A percentile compares a stretch with the other conserved stretches of the same genome.
Evolutionary conservation across 192 early-diverging fungal species (phyloP).

Genomic region (Powellomyces hirtus): DNA sequence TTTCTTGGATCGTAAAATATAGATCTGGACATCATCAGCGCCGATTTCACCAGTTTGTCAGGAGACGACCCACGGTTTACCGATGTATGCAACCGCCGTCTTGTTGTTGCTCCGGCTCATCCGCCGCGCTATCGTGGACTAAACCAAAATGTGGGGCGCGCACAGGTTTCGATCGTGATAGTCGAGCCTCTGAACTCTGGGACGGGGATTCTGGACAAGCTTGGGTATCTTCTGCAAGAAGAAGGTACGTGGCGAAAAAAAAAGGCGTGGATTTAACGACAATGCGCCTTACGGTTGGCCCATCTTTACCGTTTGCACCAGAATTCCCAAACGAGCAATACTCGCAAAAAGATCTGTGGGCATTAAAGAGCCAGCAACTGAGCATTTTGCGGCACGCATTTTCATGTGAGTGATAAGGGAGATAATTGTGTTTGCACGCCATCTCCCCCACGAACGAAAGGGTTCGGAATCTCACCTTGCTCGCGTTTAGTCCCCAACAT

Average conservation of each 20-base stretch:
- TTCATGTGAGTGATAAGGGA: slow-evolving; percentile 20
- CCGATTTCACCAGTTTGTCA: slow-evolving; percentile 6
- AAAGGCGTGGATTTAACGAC: slow-evolving; percentile 34
- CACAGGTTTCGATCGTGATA: slow-evolving; percentile 54
- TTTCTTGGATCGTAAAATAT: slow-evolving; percentile 15
- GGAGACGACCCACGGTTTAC: slow-evolving; percentile 41
- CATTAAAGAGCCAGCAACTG: slow-evolving; percentile 57
- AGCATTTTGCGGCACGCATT: slow-evolving; percentile 74
- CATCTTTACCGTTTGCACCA: too few species aligned
- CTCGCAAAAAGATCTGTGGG: slow-evolving; percentile 46
- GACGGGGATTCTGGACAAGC: slow-evolving; percentile 80
- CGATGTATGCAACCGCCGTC: too few species aligned
- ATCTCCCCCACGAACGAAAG: not conserved
- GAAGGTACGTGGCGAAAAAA: too few species aligned
- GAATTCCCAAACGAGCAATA: slow-evolving; percentile 68
- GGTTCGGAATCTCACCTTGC: not conserved
- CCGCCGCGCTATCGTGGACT: not conserved
- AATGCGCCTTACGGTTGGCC: too few species aligned
- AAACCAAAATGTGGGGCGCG: too few species aligned
- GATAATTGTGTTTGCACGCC: not conserved
- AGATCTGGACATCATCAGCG: slow-evolving; percentile 25
- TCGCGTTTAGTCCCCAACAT: slow-evolving; percentile 66
- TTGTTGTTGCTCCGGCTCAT: too few species aligned
- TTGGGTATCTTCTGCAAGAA: slow-evolving; percentile 79
- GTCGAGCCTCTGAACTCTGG: slow-evolving; percentile 92